Percentiles rank a stretch among this genome's conserved stretches.
These are phyloP conservation scores for Aphanomyces euteiches DNA, from an alignment of 352 stramenopile genomes.

Conservation along the genomic window DNA sequence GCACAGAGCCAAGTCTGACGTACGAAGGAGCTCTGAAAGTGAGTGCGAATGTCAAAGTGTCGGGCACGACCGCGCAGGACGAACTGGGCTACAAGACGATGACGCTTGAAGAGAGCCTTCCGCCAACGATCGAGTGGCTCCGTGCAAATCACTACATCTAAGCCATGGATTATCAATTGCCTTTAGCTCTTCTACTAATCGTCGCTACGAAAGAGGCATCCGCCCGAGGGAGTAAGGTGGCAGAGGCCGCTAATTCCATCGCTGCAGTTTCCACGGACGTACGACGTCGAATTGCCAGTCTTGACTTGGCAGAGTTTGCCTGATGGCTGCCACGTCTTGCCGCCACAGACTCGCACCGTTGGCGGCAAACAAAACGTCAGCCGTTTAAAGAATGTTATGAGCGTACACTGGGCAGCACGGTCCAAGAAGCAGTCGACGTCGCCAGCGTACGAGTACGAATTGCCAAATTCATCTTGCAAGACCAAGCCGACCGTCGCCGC, in stretches of 20 bases:
- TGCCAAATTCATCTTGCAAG: constrained; percentile 11
- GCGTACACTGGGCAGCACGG: not conserved
- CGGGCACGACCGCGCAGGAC: constrained; percentile 2
- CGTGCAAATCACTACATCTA: not conserved
- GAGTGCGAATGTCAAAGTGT: not conserved
- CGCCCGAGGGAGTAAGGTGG: too few species aligned
- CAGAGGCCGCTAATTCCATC: too few species aligned
- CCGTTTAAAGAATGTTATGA: not conserved
- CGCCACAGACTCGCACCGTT: not conserved
- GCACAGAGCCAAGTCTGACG: constrained; percentile 6
- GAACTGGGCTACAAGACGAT: constrained; percentile 24
- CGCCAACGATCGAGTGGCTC: constrained; percentile 14
- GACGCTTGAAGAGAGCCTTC: constrained; percentile 10
- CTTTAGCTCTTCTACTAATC: too few species aligned
- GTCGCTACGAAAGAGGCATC: too few species aligned
- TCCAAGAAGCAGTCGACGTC: constrained; percentile 5
- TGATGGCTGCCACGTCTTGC: not conserved
- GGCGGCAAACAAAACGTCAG: not conserved
- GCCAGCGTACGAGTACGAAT: constrained; percentile 3
- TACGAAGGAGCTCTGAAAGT: constrained; percentile 21
- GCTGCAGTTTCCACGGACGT: too few species aligned
- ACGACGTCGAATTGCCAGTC: too few species aligned
- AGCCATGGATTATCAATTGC: too few species aligned
- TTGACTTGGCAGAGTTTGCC: too few species aligned
- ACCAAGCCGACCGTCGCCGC: not conserved